Evolutionary conservation across 2,329 filamentous ascomycete species (phyloP).

Genomic region (Arthroderma sp.): DNA sequence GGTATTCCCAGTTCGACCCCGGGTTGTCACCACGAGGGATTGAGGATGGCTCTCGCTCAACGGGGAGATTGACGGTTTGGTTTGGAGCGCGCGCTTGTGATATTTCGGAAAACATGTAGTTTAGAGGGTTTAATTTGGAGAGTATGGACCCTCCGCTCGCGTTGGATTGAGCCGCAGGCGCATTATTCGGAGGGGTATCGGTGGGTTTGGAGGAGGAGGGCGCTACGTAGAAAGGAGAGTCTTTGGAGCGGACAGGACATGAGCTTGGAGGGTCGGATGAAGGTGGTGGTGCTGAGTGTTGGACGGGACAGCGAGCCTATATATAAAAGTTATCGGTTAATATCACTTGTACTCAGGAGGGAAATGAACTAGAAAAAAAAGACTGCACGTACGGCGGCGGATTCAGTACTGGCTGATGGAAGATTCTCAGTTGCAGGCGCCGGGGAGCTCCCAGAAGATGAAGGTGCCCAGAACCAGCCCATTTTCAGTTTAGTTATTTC

Average conservation of each 20-base stretch:
- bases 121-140: slow-evolving; percentile 63
- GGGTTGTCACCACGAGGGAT: slow-evolving; percentile 72
- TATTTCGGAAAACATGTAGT: slow-evolving; percentile 87
- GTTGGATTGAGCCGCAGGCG: slow-evolving; percentile 19
- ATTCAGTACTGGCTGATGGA: background rate
- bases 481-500: slow-evolving; percentile 26
- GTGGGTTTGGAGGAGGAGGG: slow-evolving; percentile 20
- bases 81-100: slow-evolving; percentile 64
- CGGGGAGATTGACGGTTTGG: slow-evolving; percentile 62
- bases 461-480: slow-evolving; percentile 61
- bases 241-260: slow-evolving; percentile 38
- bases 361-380: slow-evolving; percentile 7
- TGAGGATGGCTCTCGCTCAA: slow-evolving; percentile 69
- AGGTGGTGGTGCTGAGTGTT: slow-evolving; percentile 29
- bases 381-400: background rate
- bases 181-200: slow-evolving; percentile 13
- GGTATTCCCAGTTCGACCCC: slow-evolving; percentile 87
- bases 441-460: slow-evolving; percentile 26
- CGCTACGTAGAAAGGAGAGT: slow-evolving; percentile 34
- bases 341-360: background rate
- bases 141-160: slow-evolving; percentile 37
- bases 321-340: slow-evolving; percentile 4
- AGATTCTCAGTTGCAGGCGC: slow-evolving; percentile 7
- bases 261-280: slow-evolving; percentile 18
- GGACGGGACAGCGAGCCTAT: slow-evolving; percentile 59